Evolutionary conservation across 2,329 filamentous ascomycete genomes (phyloP).

Genomic region (Xylariaceae sp.): DNA sequence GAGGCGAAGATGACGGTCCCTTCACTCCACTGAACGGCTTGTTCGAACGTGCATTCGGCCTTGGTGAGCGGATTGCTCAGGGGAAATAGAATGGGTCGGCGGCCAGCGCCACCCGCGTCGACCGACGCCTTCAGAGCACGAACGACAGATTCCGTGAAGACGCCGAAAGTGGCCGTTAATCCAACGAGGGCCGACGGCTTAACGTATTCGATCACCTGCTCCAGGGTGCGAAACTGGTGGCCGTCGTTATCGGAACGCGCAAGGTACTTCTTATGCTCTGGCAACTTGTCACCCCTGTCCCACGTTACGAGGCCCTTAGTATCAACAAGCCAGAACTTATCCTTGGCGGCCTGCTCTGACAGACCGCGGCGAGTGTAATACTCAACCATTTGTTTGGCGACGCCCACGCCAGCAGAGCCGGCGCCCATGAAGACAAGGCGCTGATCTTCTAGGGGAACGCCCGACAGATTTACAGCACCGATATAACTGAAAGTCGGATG

Average conservation of each 20-base stretch:
- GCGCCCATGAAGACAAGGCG: slow-evolving; percentile 94
- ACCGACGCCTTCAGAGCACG: slow-evolving; percentile 63
- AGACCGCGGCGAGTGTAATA: slow-evolving; percentile 93
- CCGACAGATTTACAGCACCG: slow-evolving; percentile 75
- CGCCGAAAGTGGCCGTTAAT: slow-evolving; percentile 87
- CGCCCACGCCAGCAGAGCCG: slow-evolving; percentile 91
- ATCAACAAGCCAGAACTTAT: slow-evolving; percentile 96
- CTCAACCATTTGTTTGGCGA: slow-evolving; percentile 95
- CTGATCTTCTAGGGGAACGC: slow-evolving; percentile 82
- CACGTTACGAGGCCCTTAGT: slow-evolving; percentile 91
- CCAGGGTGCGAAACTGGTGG: slow-evolving; percentile 71
- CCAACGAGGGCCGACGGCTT: slow-evolving; percentile 93
- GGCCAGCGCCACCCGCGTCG: slow-evolving; percentile 61
- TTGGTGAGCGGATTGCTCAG: slow-evolving; percentile 95
- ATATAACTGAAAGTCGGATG: slow-evolving; percentile 45
- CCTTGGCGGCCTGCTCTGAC: slow-evolving; percentile 77
- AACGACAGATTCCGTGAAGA: slow-evolving; percentile 86
- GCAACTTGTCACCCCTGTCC: slow-evolving; percentile 89
- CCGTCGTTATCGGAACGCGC: slow-evolving; percentile 61
- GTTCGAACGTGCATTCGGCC: slow-evolving; percentile 96
- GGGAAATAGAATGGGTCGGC: slow-evolving; percentile 88
- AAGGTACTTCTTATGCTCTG: slow-evolving; percentile 80
- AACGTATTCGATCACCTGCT: slow-evolving; percentile 90
- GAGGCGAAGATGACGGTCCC: slow-evolving; percentile 91
- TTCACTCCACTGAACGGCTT: slow-evolving; percentile 85